phyloP scores from a whole-genome alignment of 176 grass and related monocot species.

The Phyllostachys edulis region DNA sequence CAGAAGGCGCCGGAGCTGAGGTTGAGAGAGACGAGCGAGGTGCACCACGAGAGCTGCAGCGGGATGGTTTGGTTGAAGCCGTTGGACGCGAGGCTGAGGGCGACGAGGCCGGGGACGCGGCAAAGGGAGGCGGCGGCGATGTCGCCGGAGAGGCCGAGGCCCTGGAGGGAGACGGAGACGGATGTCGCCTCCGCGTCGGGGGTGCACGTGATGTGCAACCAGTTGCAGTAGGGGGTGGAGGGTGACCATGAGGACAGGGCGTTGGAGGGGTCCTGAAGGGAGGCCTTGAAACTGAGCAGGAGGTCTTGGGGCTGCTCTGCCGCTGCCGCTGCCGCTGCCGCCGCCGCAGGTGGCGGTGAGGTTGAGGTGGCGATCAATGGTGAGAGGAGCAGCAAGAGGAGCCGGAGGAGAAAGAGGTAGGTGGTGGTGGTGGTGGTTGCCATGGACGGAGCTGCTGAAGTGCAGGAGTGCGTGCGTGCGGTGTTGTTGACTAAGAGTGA shows the following conservation, averaged over 20 bases:
- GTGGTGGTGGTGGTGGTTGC: neutral
- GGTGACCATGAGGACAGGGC: conserved; percentile 59
- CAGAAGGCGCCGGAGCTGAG: conserved; percentile 54
- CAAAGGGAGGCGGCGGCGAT: conserved; percentile 53
- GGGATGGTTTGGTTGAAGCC: conserved; percentile 65
- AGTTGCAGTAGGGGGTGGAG: conserved; percentile 58
- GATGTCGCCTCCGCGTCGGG: neutral
- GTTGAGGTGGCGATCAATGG: neutral
- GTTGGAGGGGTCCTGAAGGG: conserved; percentile 47
- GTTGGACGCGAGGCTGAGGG: conserved; percentile 64
- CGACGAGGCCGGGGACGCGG: conserved; percentile 43
- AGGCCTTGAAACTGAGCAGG: conserved; percentile 61
- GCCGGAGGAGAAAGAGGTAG: neutral
- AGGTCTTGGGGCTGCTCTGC: conserved; percentile 23
- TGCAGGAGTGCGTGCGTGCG: neutral
- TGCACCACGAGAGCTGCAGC: conserved; percentile 61
- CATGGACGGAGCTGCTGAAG: conserved; percentile 35
- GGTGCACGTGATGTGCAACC: conserved; percentile 57
- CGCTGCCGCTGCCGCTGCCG: neutral
- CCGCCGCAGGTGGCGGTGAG: neutral
- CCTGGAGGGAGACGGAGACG: conserved; percentile 41
- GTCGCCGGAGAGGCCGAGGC: conserved; percentile 61
- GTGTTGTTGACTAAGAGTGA: too few relatives aligned
- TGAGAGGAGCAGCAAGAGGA: conserved; percentile 31
- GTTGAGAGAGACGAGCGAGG: conserved; percentile 55